Conservation (phyloP, 75 land plant species). For the Pseudotsuga menziesii region DNA sequence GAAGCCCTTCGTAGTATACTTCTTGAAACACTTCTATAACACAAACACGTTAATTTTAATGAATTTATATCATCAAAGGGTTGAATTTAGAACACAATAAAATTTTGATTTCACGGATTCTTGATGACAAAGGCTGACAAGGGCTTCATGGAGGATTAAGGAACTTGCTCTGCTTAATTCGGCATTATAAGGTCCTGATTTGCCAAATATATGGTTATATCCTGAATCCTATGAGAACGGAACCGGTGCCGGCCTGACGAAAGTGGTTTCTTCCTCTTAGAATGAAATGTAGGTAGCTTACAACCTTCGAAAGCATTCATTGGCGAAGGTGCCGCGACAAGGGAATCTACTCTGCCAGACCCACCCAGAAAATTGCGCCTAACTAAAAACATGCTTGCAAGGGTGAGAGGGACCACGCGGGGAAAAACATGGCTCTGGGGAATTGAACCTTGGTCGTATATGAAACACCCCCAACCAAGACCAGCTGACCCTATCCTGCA, state of each 20-base stretch:
- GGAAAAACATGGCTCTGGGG: too few species aligned
- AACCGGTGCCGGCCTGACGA: background rate
- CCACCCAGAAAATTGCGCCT: too few species aligned
- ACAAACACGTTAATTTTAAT: background rate
- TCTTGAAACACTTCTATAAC: too few species aligned
- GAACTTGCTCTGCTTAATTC: background rate
- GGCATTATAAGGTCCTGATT: background rate
- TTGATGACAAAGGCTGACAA: background rate
- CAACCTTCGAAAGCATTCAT: too few species aligned
- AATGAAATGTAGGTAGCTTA: too few species aligned
- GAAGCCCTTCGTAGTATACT: too few species aligned
- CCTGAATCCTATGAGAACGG: background rate
- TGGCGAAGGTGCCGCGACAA: too few species aligned
- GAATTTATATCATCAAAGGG: background rate
- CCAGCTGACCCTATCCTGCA: background rate
- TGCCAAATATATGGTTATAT: background rate
- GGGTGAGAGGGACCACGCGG: too few species aligned
- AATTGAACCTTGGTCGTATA: too few species aligned
- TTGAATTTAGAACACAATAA: background rate
- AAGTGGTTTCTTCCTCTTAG: too few species aligned
- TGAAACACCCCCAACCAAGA: background rate
- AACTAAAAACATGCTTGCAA: too few species aligned
- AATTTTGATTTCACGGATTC: background rate
- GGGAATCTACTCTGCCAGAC: too few species aligned
- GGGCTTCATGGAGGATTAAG: background rate